Evolutionary conservation across 768 basidiomycete genomes (phyloP), one percentile per base, ranked within the genome.

Genomic region (Lactifluus pinguis): DNA sequence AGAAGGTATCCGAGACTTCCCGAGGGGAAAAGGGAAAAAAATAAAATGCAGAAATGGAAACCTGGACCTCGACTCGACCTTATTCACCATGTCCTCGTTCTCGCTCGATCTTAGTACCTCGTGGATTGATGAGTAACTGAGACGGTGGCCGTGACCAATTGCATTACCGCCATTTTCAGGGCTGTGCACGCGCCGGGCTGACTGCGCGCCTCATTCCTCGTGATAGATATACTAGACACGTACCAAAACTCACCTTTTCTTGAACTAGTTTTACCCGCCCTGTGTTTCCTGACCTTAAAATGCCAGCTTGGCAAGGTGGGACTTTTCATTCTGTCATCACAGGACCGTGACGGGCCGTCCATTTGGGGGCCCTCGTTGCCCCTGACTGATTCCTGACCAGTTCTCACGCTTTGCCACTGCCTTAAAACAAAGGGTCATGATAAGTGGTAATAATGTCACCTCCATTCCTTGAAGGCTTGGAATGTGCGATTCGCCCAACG

Each of bases 91-190:
- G 49, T 55, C 39, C 29, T 29, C 30, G 45, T 51, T 41, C 47
- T 62, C 55, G 55, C 56, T 58, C 61, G 61, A 62, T 62, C 61
- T 62, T 62, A 56, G 47, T 57, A 45, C 56, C 61, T 58, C 57
- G 61, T 62, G 61, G 54, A 49, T 45, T 62, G 61, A 62, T 62
- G 61, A 58, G 52, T 58, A 58, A 62, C 55, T 58, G 61, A 49
- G 50, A 49, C 45, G 38, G 38, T 53, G 47, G 17, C 52, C 51
- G 53, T 57, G 52, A 62, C 52, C 56, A 53, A 54, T 49, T 53
- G 39, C 36, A 8, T 34, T 21, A 32, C 47, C 51, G 32, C n/a
- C 13, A 21, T 42, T 32, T n/a, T n/a, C 51, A 19, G 32, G 38
- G 44, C 19, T 41, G 48, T 30, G 17, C 30, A 34, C 36, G 17